Conservation (phyloP, 768 basidiomycete species). For the Phylloporus sp. region DNA sequence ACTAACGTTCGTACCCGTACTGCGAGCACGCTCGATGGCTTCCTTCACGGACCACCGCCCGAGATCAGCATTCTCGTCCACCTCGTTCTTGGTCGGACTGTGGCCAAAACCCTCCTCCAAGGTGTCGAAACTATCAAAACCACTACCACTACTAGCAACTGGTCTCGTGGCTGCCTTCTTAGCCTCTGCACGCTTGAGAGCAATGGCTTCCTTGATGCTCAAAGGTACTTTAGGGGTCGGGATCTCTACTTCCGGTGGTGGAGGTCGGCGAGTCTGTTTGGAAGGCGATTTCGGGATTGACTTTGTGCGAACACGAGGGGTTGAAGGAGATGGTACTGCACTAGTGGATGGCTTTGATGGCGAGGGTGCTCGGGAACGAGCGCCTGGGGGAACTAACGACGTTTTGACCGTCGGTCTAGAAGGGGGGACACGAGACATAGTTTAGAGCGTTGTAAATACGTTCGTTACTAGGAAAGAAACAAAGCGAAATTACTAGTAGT, state of each 20-base stretch:
- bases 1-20: constrained; percentile 55
- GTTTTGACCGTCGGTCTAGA: constrained; percentile 32
- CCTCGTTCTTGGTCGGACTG: constrained; percentile 33
- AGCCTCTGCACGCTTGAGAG: constrained; percentile 72
- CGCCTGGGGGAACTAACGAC: constrained; percentile 21
- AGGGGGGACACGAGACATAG: constrained; percentile 39
- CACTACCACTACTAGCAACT: constrained; percentile 25
- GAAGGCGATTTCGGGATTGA: constrained; percentile 35
- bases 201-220: constrained; percentile 76
- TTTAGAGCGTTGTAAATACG: not conserved
- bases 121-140: constrained; percentile 35
- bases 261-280: constrained; percentile 25
- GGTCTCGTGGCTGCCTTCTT: constrained; percentile 47
- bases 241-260: constrained; percentile 18
- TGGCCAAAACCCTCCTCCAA: constrained; percentile 46
- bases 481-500: not conserved
- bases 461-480: constrained; percentile 5
- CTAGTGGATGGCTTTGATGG: constrained; percentile 29
- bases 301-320: constrained; percentile 35
- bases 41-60: constrained; percentile 69
- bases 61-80: constrained; percentile 43
- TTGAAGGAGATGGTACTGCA: constrained; percentile 20
- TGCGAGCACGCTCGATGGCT: constrained; percentile 72
- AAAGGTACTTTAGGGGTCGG: constrained; percentile 33
- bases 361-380: constrained; percentile 32